phyloP scores from a whole-genome alignment of 2,329 filamentous ascomycete genomes.

The Colletotrichum higginsianum region DNA sequence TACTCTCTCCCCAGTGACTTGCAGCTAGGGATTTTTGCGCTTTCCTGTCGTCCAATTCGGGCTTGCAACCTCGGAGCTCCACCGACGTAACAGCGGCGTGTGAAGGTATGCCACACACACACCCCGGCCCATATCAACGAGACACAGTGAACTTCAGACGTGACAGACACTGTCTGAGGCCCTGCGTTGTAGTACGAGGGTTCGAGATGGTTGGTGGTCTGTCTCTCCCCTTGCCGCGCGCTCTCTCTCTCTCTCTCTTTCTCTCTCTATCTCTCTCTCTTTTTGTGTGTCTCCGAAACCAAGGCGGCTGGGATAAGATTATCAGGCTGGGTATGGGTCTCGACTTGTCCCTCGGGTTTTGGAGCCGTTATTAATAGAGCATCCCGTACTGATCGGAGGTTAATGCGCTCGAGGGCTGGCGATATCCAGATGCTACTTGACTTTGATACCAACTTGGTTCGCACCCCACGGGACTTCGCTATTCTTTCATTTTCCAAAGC shows the following conservation, averaged over 20 bases:
- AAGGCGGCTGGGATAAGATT: constrained; percentile 31
- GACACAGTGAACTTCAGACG: constrained; percentile 23
- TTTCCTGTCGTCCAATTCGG: constrained; percentile 35
- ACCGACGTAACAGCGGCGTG: constrained; percentile 43
- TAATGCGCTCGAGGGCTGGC: constrained; percentile 21
- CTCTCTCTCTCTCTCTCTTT: background rate
- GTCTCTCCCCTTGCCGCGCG: no score
- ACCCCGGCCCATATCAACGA: constrained; percentile 20
- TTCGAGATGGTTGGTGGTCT: no score
- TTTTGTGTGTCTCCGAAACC: constrained; percentile 20
- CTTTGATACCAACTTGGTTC: background rate
- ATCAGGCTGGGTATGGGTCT: constrained; percentile 35
- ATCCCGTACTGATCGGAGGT: constrained; percentile 32
- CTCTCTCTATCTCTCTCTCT: background rate
- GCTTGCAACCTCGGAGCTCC: constrained; percentile 36
- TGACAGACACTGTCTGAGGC: constrained; percentile 32
- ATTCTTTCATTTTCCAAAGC: background rate
- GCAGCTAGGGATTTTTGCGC: constrained; percentile 42
- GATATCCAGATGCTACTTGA: background rate
- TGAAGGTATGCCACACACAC: constrained; percentile 35
- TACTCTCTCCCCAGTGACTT: constrained; percentile 37
- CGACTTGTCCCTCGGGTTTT: constrained; percentile 24
- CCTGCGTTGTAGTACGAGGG: constrained; percentile 29
- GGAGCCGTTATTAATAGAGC: constrained; percentile 38
- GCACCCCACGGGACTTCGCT: constrained; percentile 6